Percentiles rank a stretch among this genome's conserved stretches.
phyloP scores from a whole-genome alignment of 805 yeast genomes.

The Lachancea meyersii region DNA sequence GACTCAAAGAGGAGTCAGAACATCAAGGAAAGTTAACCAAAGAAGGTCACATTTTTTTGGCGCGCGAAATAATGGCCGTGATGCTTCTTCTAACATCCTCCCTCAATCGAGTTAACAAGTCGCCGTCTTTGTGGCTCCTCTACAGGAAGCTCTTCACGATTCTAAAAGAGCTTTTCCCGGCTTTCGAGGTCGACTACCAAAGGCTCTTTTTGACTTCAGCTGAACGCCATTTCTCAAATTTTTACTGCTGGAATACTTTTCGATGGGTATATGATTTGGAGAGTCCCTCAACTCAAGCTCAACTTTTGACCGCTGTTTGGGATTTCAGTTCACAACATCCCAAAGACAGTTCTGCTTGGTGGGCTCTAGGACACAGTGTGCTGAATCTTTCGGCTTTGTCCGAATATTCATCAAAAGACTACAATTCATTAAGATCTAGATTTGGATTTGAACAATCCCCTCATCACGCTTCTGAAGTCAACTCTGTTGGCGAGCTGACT shows the following conservation, averaged over 20 bases:
- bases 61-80: conserved; percentile 16
- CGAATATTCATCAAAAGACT: not conserved
- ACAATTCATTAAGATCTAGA: not conserved
- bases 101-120: conserved; percentile 34
- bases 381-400: not conserved
- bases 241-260: conserved; percentile 37
- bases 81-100: conserved; percentile 30
- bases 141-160: conserved; percentile 29
- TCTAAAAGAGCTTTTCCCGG: not conserved
- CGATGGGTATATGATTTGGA: conserved; percentile 30
- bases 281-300: conserved; percentile 10
- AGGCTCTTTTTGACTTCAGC: conserved; percentile 27
- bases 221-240: conserved; percentile 32
- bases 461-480: not conserved
- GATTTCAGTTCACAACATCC: conserved; percentile 24
- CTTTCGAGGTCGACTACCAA: conserved; percentile 10
- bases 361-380: conserved; percentile 17
- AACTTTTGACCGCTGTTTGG: conserved; percentile 13
- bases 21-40: not conserved
- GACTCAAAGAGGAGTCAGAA: not conserved
- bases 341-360: conserved; percentile 36
- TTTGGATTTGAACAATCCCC: not conserved
- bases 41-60: conserved; percentile 10
- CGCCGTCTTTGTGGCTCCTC: conserved; percentile 35
- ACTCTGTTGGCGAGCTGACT: not conserved